Base-by-base conservation (phyloP, 495 filamentous ascomycete genomes). In the Bryoglossum gracile region DNA sequence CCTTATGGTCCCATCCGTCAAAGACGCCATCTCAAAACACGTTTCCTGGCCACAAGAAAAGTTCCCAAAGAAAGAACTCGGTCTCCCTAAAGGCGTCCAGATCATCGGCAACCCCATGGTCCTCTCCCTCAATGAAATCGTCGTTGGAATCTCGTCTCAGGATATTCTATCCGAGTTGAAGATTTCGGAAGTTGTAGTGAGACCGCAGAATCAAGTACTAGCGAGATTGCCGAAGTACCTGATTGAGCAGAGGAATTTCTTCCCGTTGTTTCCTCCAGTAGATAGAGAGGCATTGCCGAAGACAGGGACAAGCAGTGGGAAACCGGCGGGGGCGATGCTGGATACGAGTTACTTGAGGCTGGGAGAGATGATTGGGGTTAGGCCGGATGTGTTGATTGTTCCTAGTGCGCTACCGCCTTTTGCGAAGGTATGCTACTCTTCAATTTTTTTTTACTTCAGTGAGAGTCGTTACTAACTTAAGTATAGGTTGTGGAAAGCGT, bases 1-100 rank as follows among this genome's bases (percentile, higher is more conserved):
- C 48, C 73, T 95, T 26, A 68, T 96, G 2, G 70, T 95, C 2
- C 92, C 92, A 8, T 89, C 84, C 4, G 76, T 91, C 5, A 86
- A 89, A n/a, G 92, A 98, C 56, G 78, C 83, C 0, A 66, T 91
- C 51, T 83, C 74, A 68, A 83, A 81, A 40, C 89, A 95, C 64
- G 82, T 89, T 21, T 82, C 85, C 21, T 98, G 86, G 82, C 92
- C 92, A 2, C 92, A 98, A 61, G 91, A 95, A 52, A 73, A 75
- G 19, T 75, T 95, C 13, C 69, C 75, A 1, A 78, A 76, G 53
- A 82, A 81, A 57, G 78, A 83, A 2, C 75, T 95, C 9, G 70
- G 69, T 39, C 69, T 94, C 3, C 82, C 82, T n/a, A 86, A 88
- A 65, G 71, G 82, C 42, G 82, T 74, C 32, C 79, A 72, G 42